A percentile compares a stretch with the other conserved stretches of the same genome.
Evolutionary conservation across 1,284 basidiomycete species (phyloP).

Genomic region (Xerocomus nothofagi): DNA sequence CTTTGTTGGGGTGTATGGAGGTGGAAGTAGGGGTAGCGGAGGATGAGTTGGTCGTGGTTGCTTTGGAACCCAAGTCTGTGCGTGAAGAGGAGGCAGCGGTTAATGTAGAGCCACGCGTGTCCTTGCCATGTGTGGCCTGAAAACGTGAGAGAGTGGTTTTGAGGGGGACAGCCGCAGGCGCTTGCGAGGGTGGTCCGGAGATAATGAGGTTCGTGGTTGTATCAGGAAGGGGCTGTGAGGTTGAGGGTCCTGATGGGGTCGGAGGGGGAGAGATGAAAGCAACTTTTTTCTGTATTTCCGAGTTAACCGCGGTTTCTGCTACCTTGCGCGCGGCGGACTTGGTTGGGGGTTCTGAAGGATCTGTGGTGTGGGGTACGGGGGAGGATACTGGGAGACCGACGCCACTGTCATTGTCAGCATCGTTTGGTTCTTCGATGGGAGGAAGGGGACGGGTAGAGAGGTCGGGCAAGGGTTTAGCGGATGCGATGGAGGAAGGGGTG

Average conservation of each 20-base stretch:
- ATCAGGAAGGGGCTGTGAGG: slow-evolving; percentile 38
- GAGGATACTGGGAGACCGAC: slow-evolving; percentile 32
- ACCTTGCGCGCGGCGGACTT: slow-evolving; percentile 55
- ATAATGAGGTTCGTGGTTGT: slow-evolving; percentile 38
- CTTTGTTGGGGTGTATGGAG: slow-evolving; percentile 37
- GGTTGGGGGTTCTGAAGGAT: slow-evolving; percentile 43
- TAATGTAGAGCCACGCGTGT: slow-evolving; percentile 64
- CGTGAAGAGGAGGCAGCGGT: slow-evolving; percentile 58
- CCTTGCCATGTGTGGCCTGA: slow-evolving; percentile 67
- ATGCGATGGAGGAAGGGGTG: slow-evolving; percentile 48
- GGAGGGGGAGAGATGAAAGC: slow-evolving; percentile 79
- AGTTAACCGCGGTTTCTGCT: slow-evolving; percentile 36
- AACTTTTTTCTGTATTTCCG: slow-evolving; percentile 73
- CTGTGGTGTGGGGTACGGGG: slow-evolving; percentile 29
- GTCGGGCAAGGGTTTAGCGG: slow-evolving; percentile 71
- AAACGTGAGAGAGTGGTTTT: slow-evolving; percentile 75
- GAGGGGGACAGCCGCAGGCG: slow-evolving; percentile 35
- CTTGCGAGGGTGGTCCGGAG: slow-evolving; percentile 40
- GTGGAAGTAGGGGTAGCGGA: slow-evolving; percentile 45
- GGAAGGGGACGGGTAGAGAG: slow-evolving; percentile 52
- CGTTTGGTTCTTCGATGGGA: slow-evolving; percentile 47
- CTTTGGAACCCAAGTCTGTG: slow-evolving; percentile 44
- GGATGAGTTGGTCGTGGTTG: slow-evolving; percentile 37
- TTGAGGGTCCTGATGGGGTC: slow-evolving; percentile 48
- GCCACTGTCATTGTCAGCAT: slow-evolving; percentile 37